Conservation (phyloP, 177 flowering plant genomes). For the Vitis hybrid region DNA sequence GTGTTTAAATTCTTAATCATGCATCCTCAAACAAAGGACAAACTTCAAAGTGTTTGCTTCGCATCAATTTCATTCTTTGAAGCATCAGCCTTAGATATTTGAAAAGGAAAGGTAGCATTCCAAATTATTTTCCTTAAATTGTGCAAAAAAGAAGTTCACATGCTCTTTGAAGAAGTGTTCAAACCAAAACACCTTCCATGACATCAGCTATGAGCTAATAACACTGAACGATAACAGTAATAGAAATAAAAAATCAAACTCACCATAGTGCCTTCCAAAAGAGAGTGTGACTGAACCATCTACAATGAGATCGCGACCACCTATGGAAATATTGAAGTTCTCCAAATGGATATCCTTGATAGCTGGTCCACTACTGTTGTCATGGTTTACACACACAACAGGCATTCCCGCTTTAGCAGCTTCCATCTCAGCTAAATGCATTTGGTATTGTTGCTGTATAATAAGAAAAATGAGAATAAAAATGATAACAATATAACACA, state of each 20-base stretch:
- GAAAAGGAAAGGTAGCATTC: not conserved
- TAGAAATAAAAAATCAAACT: constrained; percentile 18
- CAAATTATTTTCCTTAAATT: not conserved
- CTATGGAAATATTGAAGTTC: constrained; percentile 89
- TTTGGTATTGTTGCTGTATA: constrained; percentile 73
- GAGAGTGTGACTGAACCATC: constrained; percentile 86
- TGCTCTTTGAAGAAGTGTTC: not conserved
- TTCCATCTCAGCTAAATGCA: constrained; percentile 97
- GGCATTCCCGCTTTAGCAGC: constrained; percentile 98
- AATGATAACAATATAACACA: not conserved
- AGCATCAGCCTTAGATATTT: not conserved
- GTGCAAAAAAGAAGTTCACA: not conserved
- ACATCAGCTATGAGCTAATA: no score
- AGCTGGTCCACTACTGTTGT: constrained; percentile 48
- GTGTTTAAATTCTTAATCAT: not conserved
- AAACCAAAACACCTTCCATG: not conserved
- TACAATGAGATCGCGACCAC: constrained; percentile 94
- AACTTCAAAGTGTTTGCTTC: not conserved
- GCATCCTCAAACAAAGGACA: not conserved
- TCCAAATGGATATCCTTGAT: constrained; percentile 93
- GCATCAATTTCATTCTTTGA: not conserved
- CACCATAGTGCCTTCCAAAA: constrained; percentile 95
- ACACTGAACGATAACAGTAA: no score
- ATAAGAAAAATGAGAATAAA: not conserved
- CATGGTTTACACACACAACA: constrained; percentile 78